Percentiles rank a stretch among this genome's conserved stretches.
Conservation (phyloP, 371 early-diverging fungal species). For the Circinella minor region DNA sequence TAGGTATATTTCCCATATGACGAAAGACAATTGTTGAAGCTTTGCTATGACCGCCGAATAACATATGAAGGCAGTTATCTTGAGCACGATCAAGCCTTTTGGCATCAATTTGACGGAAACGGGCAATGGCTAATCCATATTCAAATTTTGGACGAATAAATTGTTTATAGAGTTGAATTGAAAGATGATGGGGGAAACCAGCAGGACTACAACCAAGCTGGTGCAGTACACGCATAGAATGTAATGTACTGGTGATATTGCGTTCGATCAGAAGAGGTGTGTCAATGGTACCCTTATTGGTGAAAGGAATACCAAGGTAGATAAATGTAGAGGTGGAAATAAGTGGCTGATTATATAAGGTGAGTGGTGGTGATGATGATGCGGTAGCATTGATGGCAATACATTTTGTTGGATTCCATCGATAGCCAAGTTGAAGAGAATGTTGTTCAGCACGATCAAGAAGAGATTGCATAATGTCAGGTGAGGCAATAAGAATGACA, state of each 20-base stretch:
- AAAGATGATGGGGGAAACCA: not conserved
- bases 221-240: too few relatives aligned
- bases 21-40: constrained; percentile 22
- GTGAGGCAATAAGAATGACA: constrained; percentile 20
- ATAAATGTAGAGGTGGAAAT: not conserved
- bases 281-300: not conserved
- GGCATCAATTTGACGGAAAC: not conserved
- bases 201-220: not conserved
- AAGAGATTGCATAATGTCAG: constrained; percentile 7
- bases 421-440: constrained; percentile 14
- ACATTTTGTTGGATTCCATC: constrained; percentile 26
- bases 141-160: constrained; percentile 15
- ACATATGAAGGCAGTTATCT: constrained; percentile 20
- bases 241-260: too few relatives aligned
- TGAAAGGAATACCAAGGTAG: constrained; percentile 16
- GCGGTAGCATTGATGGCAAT: constrained; percentile 1
- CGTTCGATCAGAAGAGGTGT: not conserved
- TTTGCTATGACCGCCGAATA: constrained; percentile 17
- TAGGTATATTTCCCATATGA: constrained; percentile 9
- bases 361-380: not conserved
- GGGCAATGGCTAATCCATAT: constrained; percentile 14
- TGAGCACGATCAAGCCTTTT: constrained; percentile 11
- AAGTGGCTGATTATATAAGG: not conserved
- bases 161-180: constrained; percentile 10
- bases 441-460: constrained; percentile 9